phyloP scores from a whole-genome alignment of 2,329 filamentous ascomycete genomes.

The Thielaviopsis punctulata region DNA sequence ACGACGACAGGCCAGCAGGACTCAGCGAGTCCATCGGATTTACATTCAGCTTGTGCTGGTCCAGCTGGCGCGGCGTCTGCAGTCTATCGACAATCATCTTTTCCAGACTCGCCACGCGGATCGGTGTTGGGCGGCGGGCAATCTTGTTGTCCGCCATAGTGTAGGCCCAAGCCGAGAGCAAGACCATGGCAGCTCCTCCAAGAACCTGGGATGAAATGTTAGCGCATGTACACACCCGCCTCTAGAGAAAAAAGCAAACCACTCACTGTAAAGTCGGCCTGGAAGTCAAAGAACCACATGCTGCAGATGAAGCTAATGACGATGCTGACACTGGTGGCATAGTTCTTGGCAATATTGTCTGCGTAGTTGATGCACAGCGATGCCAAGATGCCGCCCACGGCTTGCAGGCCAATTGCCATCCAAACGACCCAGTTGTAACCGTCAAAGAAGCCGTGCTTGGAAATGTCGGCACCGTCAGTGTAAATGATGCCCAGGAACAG shows the following conservation, averaged over 20 bases:
- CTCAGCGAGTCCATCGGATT: constrained; percentile 10
- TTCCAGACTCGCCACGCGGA: constrained; percentile 58
- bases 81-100: constrained; percentile 45
- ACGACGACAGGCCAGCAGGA: constrained; percentile 5
- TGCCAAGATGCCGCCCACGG: constrained; percentile 66
- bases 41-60: constrained; percentile 5
- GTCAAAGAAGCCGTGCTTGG: constrained; percentile 75
- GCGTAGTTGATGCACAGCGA: constrained; percentile 25
- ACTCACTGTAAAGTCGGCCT: constrained; percentile 55
- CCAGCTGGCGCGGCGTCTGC: constrained; percentile 20
- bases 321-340: constrained; percentile 84
- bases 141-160: constrained; percentile 43
- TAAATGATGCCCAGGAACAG: constrained; percentile 73
- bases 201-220: constrained; percentile 46
- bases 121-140: constrained; percentile 38
- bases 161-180: constrained; percentile 75
- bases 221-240: background rate
- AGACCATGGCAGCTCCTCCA: constrained; percentile 59
- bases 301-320: constrained; percentile 74
- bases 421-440: constrained; percentile 91
- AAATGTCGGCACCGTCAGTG: constrained; percentile 72
- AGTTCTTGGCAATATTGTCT: constrained; percentile 76
- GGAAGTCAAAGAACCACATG: constrained; percentile 68
- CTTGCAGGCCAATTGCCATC: constrained; percentile 68
- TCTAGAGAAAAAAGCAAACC: background rate